Evolutionary conservation across 2,329 filamentous ascomycete species (phyloP).

Genomic region (Exophiala spinifera): DNA sequence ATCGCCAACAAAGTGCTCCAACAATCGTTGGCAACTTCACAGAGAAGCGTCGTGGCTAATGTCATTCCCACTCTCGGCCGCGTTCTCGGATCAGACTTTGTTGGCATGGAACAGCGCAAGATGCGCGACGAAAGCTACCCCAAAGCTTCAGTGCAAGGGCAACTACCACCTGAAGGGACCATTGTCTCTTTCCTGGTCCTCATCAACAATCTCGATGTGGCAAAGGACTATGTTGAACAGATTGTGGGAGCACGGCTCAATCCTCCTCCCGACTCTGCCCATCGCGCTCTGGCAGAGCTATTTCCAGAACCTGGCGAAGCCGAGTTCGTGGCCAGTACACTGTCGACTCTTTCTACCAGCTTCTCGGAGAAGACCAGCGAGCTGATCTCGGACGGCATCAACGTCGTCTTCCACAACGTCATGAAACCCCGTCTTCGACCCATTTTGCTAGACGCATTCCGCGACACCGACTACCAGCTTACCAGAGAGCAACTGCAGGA

Average conservation of each 20-base stretch:
- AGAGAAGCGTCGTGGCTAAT: conserved; percentile 71
- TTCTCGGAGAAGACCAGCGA: conserved; percentile 79
- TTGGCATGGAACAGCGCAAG: conserved; percentile 94
- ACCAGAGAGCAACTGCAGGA: conserved; percentile 43
- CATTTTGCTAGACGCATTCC: conserved; percentile 82
- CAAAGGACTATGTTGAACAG: conserved; percentile 83
- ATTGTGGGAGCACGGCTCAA: conserved; percentile 71
- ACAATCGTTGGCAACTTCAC: conserved; percentile 80
- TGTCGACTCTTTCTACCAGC: conserved; percentile 59
- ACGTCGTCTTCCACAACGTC: conserved; percentile 83
- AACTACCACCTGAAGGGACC: conserved; percentile 79
- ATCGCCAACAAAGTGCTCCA: conserved; percentile 91
- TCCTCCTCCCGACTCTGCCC: conserved; percentile 41
- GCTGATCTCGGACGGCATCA: conserved; percentile 76
- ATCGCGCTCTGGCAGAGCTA: conserved; percentile 35
- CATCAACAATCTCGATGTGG: conserved; percentile 92
- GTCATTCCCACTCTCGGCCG: conserved; percentile 76
- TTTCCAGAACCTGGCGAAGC: conserved; percentile 82
- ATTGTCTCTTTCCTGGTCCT: conserved; percentile 87
- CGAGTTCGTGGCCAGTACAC: conserved; percentile 62
- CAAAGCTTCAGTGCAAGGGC: conserved; percentile 71
- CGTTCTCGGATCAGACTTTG: conserved; percentile 82
- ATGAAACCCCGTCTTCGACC: conserved; percentile 80
- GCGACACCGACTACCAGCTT: conserved; percentile 81
- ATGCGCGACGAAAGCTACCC: conserved; percentile 97